A percentile compares a stretch with the other conserved stretches of the same genome.
Conservation (phyloP, 176 grass and related monocot genomes). For the Juncus inflexus region DNA sequence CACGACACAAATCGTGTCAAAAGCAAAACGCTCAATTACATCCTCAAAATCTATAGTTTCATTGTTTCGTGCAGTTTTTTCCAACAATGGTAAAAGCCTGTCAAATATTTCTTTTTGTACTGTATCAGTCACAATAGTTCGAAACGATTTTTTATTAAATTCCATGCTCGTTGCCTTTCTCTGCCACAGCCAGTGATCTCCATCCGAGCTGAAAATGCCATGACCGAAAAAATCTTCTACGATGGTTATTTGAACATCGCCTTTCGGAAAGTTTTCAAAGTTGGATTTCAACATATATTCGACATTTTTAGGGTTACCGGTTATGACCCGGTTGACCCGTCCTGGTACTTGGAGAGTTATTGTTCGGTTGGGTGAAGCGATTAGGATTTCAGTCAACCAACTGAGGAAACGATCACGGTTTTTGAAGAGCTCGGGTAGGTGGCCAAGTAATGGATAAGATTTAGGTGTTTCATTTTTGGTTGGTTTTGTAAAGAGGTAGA, state of each 20-base stretch:
- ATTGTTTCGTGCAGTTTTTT: not conserved
- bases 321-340: slow-evolving; percentile 30
- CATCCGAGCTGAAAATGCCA: slow-evolving; percentile 73
- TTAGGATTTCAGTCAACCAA: slow-evolving; percentile 38
- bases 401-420: slow-evolving; percentile 54
- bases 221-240: slow-evolving; percentile 58
- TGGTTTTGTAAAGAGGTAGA: slow-evolving; percentile 20
- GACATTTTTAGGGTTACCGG: slow-evolving; percentile 47
- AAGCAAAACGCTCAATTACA: slow-evolving; percentile 61
- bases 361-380: slow-evolving; percentile 21
- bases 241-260: slow-evolving; percentile 24
- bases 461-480: slow-evolving; percentile 31
- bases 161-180: slow-evolving; percentile 57
- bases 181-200: slow-evolving; percentile 58
- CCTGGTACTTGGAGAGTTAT: not conserved
- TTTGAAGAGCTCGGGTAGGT: slow-evolving; percentile 39
- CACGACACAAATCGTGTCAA: slow-evolving; percentile 61
- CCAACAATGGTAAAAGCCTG: slow-evolving; percentile 45
- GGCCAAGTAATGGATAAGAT: slow-evolving; percentile 44
- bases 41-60: slow-evolving; percentile 48
- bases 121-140: slow-evolving; percentile 30
- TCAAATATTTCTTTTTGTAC: slow-evolving; percentile 35
- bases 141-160: slow-evolving; percentile 49
- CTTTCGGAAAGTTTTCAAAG: slow-evolving; percentile 59
- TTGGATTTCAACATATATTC: slow-evolving; percentile 53